Base-by-base conservation (phyloP, 2,329 filamentous ascomycete genomes). In the Aureobasidium sp. region DNA sequence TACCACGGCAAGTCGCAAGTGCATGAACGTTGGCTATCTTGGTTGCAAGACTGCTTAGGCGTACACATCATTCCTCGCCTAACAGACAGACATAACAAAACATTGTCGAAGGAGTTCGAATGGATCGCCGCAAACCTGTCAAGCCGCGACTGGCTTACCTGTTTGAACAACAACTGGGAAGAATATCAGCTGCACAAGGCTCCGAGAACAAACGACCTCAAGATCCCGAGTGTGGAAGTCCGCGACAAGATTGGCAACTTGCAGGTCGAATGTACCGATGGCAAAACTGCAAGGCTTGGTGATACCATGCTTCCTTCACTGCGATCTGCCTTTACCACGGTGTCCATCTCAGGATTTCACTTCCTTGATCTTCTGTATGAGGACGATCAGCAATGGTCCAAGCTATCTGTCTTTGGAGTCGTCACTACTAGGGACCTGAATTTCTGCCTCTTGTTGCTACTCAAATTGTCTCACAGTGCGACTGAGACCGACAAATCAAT, bases 261-360 rank as follows among this genome's bases (percentile, higher is more conserved):
- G 27, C 8, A 7, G n/a, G 46, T 50, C 10, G 29, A 40, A 19
- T 60, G 58, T 17, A 45, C 31, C 1, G 38, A 51, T n/a, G 49
- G 46, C 19, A 37, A n/a, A 13, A 60, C 2, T 3, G 49, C 38
- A 11, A 54, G 29, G n/a, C 49, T 60, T 7, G 19, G 29, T 6
- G 58, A 60, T 9, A 54, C 58, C n/a, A 43, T 60, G 8, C 58
- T 60, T 13, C 58, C 58, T 1, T 13, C 46, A 13, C 19, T 60
- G 27, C 45, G 46, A 19, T 37, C 45, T 31, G 45, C 25, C 23
- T n/a, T 23, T 19, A 13, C 4, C 2, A 29, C 46, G 6, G 25
- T 35, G n/a, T n/a, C 1, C 8, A n/a, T 4, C 27, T 17, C 23
- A 29, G 37, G 38, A 9, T 51, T 60, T 2, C 27, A 54, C 4